phyloP scores from a whole-genome alignment of 176 grass and related monocot species.

The Avena insularis region DNA sequence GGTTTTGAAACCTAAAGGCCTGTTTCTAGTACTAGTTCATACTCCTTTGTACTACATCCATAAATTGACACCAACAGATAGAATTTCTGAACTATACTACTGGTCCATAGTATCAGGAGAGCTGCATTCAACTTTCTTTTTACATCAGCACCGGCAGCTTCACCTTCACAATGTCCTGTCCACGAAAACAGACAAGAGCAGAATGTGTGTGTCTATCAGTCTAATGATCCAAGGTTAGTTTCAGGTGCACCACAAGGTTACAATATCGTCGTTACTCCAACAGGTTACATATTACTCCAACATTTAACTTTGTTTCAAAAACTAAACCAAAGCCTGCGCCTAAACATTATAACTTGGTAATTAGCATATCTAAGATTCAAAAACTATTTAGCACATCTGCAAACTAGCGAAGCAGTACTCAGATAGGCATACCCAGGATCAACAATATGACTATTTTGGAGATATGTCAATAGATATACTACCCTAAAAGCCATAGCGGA shows the following conservation, averaged over 20 bases:
- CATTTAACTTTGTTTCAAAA: too few species aligned
- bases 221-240: too few species aligned
- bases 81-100: too few species aligned
- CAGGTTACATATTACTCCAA: too few species aligned
- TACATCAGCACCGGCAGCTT: too few species aligned
- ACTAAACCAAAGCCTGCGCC: background rate
- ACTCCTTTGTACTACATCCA: constrained; percentile 9
- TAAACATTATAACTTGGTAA: background rate
- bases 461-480: background rate
- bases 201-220: too few species aligned
- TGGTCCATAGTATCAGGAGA: too few species aligned
- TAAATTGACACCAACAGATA: background rate
- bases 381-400: background rate
- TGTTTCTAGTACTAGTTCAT: constrained; percentile 6
- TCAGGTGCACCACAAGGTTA: too few species aligned
- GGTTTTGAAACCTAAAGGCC: background rate
- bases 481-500: background rate
- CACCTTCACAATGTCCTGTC: too few species aligned
- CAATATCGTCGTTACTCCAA: too few species aligned
- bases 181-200: too few species aligned
- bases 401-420: background rate
- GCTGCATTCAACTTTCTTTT: too few species aligned
- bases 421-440: background rate
- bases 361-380: background rate
- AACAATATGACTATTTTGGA: background rate